Evolutionary conservation across 2,329 filamentous ascomycete genomes (phyloP).

Genomic region (Chalara sp.): DNA sequence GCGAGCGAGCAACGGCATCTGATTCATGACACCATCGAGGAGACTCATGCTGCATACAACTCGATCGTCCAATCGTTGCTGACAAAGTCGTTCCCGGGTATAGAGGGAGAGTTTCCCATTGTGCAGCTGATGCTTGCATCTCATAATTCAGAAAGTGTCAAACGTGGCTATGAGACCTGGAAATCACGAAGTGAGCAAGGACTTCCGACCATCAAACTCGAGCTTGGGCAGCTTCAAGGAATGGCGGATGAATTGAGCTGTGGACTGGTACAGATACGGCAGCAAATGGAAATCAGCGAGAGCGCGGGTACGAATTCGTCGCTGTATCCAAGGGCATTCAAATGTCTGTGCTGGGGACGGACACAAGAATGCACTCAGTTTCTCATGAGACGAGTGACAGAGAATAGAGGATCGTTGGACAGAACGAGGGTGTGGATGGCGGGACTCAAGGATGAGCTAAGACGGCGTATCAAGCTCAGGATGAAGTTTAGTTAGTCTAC

Average conservation of each 20-base stretch:
- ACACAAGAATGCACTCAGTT: conserved; percentile 81
- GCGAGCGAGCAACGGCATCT: conserved; percentile 37
- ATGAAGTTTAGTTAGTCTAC: neutral
- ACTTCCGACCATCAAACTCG: conserved; percentile 34
- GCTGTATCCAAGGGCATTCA: conserved; percentile 39
- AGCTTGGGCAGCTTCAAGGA: conserved; percentile 76
- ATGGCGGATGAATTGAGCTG: conserved; percentile 90
- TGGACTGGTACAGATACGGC: conserved; percentile 33
- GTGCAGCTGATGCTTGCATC: conserved; percentile 65
- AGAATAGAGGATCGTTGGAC: conserved; percentile 37
- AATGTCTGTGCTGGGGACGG: conserved; percentile 61
- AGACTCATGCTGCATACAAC: conserved; percentile 47
- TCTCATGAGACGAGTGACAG: conserved; percentile 48
- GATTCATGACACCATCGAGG: conserved; percentile 39
- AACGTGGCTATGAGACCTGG: conserved; percentile 43
- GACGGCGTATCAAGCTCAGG: conserved; percentile 6
- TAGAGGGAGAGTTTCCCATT: conserved; percentile 9
- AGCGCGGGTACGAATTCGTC: neutral
- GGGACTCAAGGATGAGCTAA: conserved; percentile 12
- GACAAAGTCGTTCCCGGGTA: conserved; percentile 32
- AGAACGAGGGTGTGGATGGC: conserved; percentile 28
- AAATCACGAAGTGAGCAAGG: conserved; percentile 31
- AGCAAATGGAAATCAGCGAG: neutral
- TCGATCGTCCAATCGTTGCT: conserved; percentile 42
- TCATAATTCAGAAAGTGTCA: conserved; percentile 70